Conservation (phyloP, 352 stramenopile genomes). For the Lagenidium giganteum region DNA sequence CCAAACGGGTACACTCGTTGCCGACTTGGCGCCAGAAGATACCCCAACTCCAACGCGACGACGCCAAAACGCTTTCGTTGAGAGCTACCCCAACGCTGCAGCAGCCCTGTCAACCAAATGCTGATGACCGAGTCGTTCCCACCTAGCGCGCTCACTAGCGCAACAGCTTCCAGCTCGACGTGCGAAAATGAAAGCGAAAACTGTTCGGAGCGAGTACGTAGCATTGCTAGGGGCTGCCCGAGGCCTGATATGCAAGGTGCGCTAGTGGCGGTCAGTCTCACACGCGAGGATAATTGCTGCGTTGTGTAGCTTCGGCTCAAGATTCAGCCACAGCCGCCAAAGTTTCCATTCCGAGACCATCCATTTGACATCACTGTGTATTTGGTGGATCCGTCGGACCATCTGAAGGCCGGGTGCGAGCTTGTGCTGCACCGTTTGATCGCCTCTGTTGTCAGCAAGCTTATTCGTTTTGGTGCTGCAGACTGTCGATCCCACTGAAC, state of each 20-base stretch:
- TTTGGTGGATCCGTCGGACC: constrained; percentile 74
- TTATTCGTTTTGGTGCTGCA: constrained; percentile 12
- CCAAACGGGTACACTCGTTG: no score
- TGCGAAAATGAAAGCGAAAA: constrained; percentile 45
- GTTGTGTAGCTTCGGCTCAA: constrained; percentile 58
- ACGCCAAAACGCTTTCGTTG: no score
- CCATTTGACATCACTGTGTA: constrained; percentile 86
- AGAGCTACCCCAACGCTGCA: no score
- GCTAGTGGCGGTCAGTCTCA: background rate
- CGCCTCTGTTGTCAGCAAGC: no score
- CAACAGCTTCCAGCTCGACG: constrained; percentile 14
- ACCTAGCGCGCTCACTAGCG: constrained; percentile 20
- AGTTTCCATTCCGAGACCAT: constrained; percentile 84
- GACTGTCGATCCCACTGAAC: constrained; percentile 66
- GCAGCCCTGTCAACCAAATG: no score
- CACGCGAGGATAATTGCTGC: background rate
- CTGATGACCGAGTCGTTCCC: constrained; percentile 65
- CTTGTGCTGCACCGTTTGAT: background rate
- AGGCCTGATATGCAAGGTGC: background rate
- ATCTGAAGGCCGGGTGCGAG: constrained; percentile 69
- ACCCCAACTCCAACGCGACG: no score
- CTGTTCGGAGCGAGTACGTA: constrained; percentile 47
- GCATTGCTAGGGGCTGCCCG: background rate
- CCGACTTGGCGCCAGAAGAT: no score
- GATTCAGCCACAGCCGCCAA: constrained; percentile 77